Evolutionary conservation across 2,329 filamentous ascomycete genomes (phyloP).

Genomic region (Aureobasidium sp.): DNA sequence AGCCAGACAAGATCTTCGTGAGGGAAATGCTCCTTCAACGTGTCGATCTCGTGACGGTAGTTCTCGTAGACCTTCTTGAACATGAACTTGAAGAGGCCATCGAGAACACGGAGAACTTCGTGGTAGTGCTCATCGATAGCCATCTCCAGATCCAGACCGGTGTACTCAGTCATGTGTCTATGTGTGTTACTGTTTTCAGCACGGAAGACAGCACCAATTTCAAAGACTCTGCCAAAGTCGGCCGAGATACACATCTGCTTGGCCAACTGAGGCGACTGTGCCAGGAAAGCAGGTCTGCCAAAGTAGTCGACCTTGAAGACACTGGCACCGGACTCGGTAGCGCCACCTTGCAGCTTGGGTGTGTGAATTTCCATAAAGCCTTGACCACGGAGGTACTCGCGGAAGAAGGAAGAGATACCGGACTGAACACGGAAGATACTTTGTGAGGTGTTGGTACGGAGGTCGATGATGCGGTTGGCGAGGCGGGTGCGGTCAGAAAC

Average conservation of each 20-base stretch:
- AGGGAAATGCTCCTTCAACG: constrained; percentile 75
- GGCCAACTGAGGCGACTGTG: constrained; percentile 82
- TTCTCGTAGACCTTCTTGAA: constrained; percentile 62
- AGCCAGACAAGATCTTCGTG: constrained; percentile 81
- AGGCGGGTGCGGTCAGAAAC: constrained; percentile 67
- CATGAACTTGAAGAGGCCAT: constrained; percentile 72
- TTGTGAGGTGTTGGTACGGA: constrained; percentile 79
- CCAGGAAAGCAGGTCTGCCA: constrained; percentile 74
- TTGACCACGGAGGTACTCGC: constrained; percentile 61
- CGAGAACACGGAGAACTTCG: constrained; percentile 71
- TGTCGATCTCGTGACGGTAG: constrained; percentile 64
- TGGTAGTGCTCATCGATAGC: constrained; percentile 81
- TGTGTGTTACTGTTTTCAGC: constrained; percentile 96
- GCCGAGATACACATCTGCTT: constrained; percentile 91
- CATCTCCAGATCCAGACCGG: constrained; percentile 90
- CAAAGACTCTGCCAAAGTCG: constrained; percentile 83
- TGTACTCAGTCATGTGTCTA: constrained; percentile 89
- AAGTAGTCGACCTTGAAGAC: constrained; percentile 94
- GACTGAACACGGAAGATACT: constrained; percentile 82
- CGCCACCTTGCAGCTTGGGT: constrained; percentile 81
- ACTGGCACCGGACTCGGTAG: constrained; percentile 83
- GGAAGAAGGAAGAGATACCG: constrained; percentile 71
- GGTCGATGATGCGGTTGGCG: constrained; percentile 67
- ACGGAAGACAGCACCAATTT: constrained; percentile 83
- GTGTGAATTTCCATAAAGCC: constrained; percentile 92